Base-by-base conservation (phyloP, 441 rosid genomes). In the Syzygium syzygioides region DNA sequence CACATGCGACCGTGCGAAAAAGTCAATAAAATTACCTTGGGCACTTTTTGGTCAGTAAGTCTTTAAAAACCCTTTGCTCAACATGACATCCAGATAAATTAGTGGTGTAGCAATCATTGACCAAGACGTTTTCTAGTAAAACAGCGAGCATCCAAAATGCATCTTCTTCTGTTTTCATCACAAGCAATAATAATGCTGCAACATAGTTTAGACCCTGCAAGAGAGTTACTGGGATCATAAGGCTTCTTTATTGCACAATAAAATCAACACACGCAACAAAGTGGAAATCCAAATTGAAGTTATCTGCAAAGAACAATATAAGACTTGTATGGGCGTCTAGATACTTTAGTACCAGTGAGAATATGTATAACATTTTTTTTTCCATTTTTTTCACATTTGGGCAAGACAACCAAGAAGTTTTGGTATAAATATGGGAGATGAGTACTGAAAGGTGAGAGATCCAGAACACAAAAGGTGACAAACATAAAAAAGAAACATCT, bases 121-220 rank as follows among this genome's bases (percentile, higher is more conserved):
- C 99, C 93, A 98, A 91, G 71, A 98, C 99, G 59, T 98, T 96
- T 92, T 98, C 99, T 88, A 98, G 90, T 60, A 98, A 97, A 71
- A 98, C 99, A 5, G 99, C 98, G 60, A 98, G 94, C 98, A 97
- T 97, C 99, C 99, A 98, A 90, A 98, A 98, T 25, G 97, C 98
- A 88, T 98, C 99, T 94, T 98, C 99, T 92, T 97, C 98, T 1
- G 99, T 98, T 95, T 98, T 98, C 99, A 98, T 97, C 89, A 98
- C 99, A 87, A 98, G 99, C 87, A 98, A 94, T 76, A 98, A 90
- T 86, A 98, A 91, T 6, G 99, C 99, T 34, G 98, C 99, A 88
- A 98, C 99, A 48, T 97, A 96, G 91, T 98, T 98, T 92, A 98
- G 91, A 20, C 99, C 99, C 99, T 98, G 94, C 57, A 85, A 60